These are phyloP conservation scores for Fusarium decemcellulare DNA, from an alignment of 2,329 filamentous ascomycete species.

Conservation along the genomic window DNA sequence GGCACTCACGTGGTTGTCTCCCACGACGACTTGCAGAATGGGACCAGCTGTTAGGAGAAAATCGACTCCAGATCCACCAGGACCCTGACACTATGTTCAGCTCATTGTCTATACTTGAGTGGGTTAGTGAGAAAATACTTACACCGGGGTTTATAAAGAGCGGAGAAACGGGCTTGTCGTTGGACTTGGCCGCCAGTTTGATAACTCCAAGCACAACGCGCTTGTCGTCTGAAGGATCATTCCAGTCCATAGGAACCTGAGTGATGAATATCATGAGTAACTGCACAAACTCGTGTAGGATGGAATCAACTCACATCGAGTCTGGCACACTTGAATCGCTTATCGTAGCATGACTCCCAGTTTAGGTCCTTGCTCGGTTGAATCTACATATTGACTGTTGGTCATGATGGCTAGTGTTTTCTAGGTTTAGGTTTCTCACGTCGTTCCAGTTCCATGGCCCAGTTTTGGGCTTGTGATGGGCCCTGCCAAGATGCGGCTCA, in stretches of 20 bases:
- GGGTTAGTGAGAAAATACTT: slow-evolving; percentile 11
- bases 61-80: slow-evolving; percentile 63
- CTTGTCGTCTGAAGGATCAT: slow-evolving; percentile 44
- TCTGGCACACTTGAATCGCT: slow-evolving; percentile 51
- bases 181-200: slow-evolving; percentile 50
- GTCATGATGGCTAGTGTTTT: not conserved
- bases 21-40: slow-evolving; percentile 60
- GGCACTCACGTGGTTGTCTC: slow-evolving; percentile 59
- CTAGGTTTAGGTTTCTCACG: slow-evolving; percentile 28
- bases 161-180: slow-evolving; percentile 44
- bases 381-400: slow-evolving; percentile 49
- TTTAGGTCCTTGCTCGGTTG: slow-evolving; percentile 46
- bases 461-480: slow-evolving; percentile 2
- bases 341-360: slow-evolving; percentile 52
- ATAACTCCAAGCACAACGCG: slow-evolving; percentile 52
- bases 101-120: too few relatives aligned
- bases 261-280: not conserved
- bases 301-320: slow-evolving; percentile 47
- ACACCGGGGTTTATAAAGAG: slow-evolving; percentile 55
- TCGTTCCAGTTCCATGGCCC: slow-evolving; percentile 47
- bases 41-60: slow-evolving; percentile 50
- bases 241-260: slow-evolving; percentile 55
- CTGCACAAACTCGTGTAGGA: not conserved
- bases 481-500: slow-evolving; percentile 4
- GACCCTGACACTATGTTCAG: slow-evolving; percentile 52